Evolutionary conservation across 1,139 yeast genomes (phyloP).

Genomic region (Protomyces arabidopsidicola): DNA sequence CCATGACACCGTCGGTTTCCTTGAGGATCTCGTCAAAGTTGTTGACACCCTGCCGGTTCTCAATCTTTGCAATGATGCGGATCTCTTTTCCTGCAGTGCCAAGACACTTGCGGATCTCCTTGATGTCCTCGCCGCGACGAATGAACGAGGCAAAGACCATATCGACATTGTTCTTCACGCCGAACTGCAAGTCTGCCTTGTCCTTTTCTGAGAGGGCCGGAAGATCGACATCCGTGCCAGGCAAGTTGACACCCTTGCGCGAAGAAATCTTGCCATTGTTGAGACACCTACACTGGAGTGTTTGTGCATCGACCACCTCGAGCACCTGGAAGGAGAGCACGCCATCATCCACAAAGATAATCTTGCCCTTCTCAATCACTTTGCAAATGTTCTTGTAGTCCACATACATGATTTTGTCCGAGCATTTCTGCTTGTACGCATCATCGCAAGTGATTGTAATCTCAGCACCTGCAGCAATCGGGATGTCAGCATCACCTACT

Average conservation of each 20-base stretch:
- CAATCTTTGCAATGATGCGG: constrained; percentile 94
- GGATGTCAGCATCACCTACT: constrained; percentile 62
- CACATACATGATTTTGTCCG: constrained; percentile 75
- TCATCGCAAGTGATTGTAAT: constrained; percentile 92
- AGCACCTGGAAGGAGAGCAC: constrained; percentile 89
- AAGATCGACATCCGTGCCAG: constrained; percentile 97
- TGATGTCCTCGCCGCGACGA: constrained; percentile 87
- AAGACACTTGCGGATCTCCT: constrained; percentile 82
- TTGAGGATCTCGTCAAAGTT: constrained; percentile 92
- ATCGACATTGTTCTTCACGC: constrained; percentile 95
- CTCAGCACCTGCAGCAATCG: constrained; percentile 79
- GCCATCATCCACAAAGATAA: constrained; percentile 96
- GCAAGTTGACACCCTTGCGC: constrained; percentile 98
- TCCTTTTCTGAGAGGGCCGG: constrained; percentile 98
- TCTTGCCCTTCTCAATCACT: constrained; percentile 80
- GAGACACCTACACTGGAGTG: constrained; percentile 79
- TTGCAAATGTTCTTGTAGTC: constrained; percentile 96
- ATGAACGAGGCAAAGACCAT: constrained; percentile 98
- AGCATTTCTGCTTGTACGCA: constrained; percentile 62
- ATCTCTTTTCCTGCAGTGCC: constrained; percentile 96
- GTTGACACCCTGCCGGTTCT: constrained; percentile 99
- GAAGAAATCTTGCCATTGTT: constrained; percentile 94
- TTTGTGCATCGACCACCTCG: constrained; percentile 70
- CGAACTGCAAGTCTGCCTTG: constrained; percentile 81
- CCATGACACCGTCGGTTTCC: constrained; percentile 99